Base-by-base conservation (phyloP, 2,329 filamentous ascomycete species). In the Nothopassalora personata region DNA sequence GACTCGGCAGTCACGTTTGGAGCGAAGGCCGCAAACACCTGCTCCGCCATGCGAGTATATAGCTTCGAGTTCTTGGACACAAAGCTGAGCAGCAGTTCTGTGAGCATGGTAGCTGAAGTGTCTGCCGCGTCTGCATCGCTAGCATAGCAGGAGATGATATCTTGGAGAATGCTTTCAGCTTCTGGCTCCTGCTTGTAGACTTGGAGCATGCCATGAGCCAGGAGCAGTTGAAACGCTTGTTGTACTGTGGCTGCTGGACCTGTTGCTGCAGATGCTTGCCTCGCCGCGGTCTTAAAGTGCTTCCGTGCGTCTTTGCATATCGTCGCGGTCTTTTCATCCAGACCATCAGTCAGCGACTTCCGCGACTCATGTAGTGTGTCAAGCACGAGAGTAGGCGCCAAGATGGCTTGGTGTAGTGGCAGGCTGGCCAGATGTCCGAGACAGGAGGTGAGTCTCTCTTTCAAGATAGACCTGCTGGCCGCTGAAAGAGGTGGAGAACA, bases 81-180 rank as follows among this genome's bases (percentile, higher is more conserved):
- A 76, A 97, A 91, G 54, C 90, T 90, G n/a, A 97, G 79, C 7
- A 99, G 75, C 54, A 97, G 89, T 69, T 97, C 94, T 2, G 97
- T 86, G 8, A 97, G 76, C 28, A 90, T 81, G 3, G 49, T 51
- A 68, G 90, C 86, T 0, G 90, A 88, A 8, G 57, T 67, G 60
- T 65, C 70, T 49, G 62, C 70, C 60, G 61, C 71, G 74, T 67
- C 84, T 79, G 43, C 76, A 71, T 71, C 83, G 75, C 63, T 84
- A 80, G 88, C 81, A 60, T 87, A 88, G 72, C 88, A 91, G 60
- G 87, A 80, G 64, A 88, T 83, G n/a, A 97, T 80, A 66, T 97
- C 93, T 56, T 89, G 84, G 8, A 97, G 78, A 61, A 94, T 87
- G 52, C 88, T 86, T 23, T 96, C 83, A 0, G 91, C 90, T 70